phyloP scores from a whole-genome alignment of 768 basidiomycete genomes.

The Tulasnella sp. region DNA sequence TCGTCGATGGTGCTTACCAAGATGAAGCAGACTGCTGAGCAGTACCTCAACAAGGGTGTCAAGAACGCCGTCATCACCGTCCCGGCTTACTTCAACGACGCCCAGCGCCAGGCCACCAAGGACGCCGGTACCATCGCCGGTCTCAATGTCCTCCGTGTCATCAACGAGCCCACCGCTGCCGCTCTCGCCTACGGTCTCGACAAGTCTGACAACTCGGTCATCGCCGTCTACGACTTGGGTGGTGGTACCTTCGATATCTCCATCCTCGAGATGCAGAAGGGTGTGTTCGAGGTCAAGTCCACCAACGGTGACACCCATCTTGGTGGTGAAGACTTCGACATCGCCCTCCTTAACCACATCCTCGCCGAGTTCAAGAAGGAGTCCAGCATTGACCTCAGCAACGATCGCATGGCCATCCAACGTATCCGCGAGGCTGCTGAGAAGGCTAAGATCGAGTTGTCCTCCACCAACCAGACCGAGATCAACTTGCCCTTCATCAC shows the following conservation, averaged over 20 bases:
- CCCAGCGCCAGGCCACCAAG: conserved; percentile 98
- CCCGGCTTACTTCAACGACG: conserved; percentile 99
- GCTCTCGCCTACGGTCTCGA: conserved; percentile 98
- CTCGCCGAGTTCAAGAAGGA: conserved; percentile 95
- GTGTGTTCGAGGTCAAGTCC: conserved; percentile 99
- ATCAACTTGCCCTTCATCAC: conserved; percentile 99
- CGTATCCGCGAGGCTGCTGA: conserved; percentile 99
- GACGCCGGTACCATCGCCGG: conserved; percentile 98
- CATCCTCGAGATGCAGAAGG: conserved; percentile 99
- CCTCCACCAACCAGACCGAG: conserved; percentile 92
- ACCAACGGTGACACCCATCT: conserved; percentile 99
- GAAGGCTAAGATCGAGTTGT: conserved; percentile 99
- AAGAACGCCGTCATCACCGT: conserved; percentile 96
- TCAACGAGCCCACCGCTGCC: conserved; percentile 98
- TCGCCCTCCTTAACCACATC: conserved; percentile 82
- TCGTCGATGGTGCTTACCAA: conserved; percentile 88
- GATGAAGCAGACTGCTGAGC: conserved; percentile 96
- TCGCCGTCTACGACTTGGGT: conserved; percentile 98
- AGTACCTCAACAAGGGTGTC: conserved; percentile 89
- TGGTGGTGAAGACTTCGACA: conserved; percentile 97
- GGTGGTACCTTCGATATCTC: conserved; percentile 99
- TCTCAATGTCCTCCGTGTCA: conserved; percentile 95
- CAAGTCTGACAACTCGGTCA: conserved; percentile 71
- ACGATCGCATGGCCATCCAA: conserved; percentile 96
- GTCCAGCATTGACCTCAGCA: conserved; percentile 73